Evolutionary conservation across 2,329 filamentous ascomycete species (phyloP).

Genomic region (Blastomyces gilchristii): DNA sequence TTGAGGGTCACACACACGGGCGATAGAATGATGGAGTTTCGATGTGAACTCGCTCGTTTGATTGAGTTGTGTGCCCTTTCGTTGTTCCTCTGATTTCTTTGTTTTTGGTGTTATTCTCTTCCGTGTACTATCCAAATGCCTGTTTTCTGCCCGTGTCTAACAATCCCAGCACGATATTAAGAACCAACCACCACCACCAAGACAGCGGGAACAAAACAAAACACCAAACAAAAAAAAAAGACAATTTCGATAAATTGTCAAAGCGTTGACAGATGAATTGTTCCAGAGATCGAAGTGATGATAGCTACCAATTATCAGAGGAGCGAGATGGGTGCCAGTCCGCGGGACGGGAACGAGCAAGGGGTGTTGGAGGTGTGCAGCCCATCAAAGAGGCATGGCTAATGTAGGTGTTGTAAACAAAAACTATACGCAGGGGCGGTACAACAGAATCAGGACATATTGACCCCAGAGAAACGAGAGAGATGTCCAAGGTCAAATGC

Average conservation of each 20-base stretch:
- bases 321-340: neutral
- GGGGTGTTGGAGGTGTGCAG: neutral
- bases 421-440: neutral
- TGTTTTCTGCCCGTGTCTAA: neutral
- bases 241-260: neutral
- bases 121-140: slow-evolving; percentile 2
- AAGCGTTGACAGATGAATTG: neutral
- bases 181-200: neutral
- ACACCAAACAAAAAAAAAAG: neutral
- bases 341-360: neutral
- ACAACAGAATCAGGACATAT: neutral
- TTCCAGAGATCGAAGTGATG: neutral
- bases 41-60: neutral
- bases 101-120: neutral
- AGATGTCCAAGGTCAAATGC: no score
- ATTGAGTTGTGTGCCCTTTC: neutral
- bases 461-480: neutral
- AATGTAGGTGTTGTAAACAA: neutral
- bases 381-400: neutral
- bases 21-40: neutral
- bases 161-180: neutral
- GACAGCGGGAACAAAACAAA: neutral
- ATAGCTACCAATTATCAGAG: neutral
- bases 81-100: neutral
- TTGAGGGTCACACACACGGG: neutral